Conservation (phyloP, 2,329 filamentous ascomycete genomes). For the Ramularia collo-cygni region DNA sequence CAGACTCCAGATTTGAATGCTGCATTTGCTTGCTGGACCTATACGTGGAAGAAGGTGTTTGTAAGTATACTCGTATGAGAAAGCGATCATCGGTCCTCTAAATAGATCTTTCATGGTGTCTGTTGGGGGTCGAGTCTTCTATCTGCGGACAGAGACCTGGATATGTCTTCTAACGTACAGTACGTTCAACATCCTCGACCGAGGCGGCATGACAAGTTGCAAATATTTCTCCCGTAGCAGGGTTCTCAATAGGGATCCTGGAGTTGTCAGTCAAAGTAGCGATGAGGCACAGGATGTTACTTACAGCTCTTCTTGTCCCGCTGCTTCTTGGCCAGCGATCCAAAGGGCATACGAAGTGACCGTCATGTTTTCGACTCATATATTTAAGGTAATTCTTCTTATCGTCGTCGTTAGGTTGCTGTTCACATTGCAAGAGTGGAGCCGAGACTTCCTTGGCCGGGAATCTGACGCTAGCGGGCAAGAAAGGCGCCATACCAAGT, state of each 20-base stretch:
- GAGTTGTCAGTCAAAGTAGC: background rate
- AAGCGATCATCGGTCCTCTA: too few relatives aligned
- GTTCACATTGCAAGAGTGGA: too few relatives aligned
- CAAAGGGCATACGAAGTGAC: conserved; percentile 29
- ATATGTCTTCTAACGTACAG: conserved; percentile 33
- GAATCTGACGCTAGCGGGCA: too few relatives aligned
- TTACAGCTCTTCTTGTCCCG: conserved; percentile 43
- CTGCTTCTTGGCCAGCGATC: conserved; percentile 37
- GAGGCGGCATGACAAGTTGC: conserved; percentile 58
- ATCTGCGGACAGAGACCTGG: too few relatives aligned
- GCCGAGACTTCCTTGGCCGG: too few relatives aligned
- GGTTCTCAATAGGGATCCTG: conserved; percentile 49
- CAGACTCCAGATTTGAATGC: conserved; percentile 59
- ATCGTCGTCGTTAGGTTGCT: too few relatives aligned
- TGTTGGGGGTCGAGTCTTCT: too few relatives aligned
- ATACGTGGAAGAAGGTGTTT: too few relatives aligned
- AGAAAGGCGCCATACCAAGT: too few relatives aligned
- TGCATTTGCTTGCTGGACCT: conserved; percentile 56
- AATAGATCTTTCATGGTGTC: too few relatives aligned
- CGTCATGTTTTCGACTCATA: conserved; percentile 13
- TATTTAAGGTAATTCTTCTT: too few relatives aligned
- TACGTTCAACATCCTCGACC: conserved; percentile 58
- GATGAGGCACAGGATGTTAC: conserved; percentile 15
- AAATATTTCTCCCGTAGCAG: conserved; percentile 47
- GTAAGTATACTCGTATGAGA: too few relatives aligned